Evolutionary conservation across 2,329 filamentous ascomycete genomes (phyloP).

Genomic region (Aureobasidium pullulans): DNA sequence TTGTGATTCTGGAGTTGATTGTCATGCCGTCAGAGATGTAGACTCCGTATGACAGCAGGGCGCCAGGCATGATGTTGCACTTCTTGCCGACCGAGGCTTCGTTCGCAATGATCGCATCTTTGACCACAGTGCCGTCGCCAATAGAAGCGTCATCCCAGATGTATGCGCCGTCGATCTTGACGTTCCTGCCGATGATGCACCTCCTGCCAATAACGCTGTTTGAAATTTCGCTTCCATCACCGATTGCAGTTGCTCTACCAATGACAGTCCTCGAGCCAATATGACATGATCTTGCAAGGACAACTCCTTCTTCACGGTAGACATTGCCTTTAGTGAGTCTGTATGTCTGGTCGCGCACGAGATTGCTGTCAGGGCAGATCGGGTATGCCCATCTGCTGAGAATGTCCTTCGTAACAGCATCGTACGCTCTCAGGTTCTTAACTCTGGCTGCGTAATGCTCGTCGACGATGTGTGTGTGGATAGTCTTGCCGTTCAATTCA

Average conservation of each 20-base stretch:
- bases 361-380: constrained; percentile 80
- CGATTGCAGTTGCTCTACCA: constrained; percentile 68
- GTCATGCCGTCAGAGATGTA: constrained; percentile 56
- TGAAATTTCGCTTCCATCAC: constrained; percentile 59
- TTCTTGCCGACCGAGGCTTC: constrained; percentile 63
- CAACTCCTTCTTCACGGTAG: constrained; percentile 72
- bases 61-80: constrained; percentile 62
- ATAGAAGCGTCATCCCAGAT: constrained; percentile 82
- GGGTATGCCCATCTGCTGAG: constrained; percentile 82
- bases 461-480: constrained; percentile 79
- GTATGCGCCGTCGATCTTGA: constrained; percentile 69
- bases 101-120: constrained; percentile 68
- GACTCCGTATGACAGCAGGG: constrained; percentile 73
- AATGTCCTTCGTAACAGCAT: constrained; percentile 81
- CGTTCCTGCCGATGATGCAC: constrained; percentile 81
- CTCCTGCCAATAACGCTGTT: constrained; percentile 76
- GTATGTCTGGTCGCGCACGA: constrained; percentile 71
- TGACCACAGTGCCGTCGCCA: constrained; percentile 64
- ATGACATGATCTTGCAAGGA: constrained; percentile 63
- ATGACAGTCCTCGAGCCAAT: constrained; percentile 65
- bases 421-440: constrained; percentile 80
- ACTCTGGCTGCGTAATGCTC: constrained; percentile 82
- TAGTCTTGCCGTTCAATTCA: constrained; percentile 94
- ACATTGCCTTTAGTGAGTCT: constrained; percentile 60
- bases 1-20: constrained; percentile 39